These are phyloP conservation scores for Cercospora sojina DNA, from an alignment of 2,329 filamentous ascomycete genomes.

Conservation along the genomic window DNA sequence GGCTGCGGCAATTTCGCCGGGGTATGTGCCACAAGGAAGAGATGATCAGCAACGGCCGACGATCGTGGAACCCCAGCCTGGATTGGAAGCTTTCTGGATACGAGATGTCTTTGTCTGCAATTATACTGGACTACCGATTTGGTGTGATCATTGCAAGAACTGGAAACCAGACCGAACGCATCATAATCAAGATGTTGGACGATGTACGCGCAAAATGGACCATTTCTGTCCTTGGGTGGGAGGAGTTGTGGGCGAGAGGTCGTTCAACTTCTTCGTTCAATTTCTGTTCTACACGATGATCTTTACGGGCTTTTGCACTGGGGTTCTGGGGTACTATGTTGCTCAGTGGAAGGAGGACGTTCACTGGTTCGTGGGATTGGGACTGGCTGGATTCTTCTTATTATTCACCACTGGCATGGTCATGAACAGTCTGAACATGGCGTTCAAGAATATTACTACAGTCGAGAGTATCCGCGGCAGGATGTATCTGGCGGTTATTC, in stretches of 20 bases:
- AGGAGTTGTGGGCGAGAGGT: conserved; percentile 75
- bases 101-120: conserved; percentile 84
- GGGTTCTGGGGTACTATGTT: conserved; percentile 64
- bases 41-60: conserved; percentile 19
- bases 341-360: conserved; percentile 52
- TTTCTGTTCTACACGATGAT: conserved; percentile 73
- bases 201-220: conserved; percentile 88
- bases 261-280: conserved; percentile 90
- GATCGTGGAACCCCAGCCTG: conserved; percentile 55
- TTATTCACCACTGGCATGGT: conserved; percentile 81
- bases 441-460: conserved; percentile 74
- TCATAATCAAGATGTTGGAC: conserved; percentile 76
- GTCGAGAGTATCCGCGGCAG: conserved; percentile 70
- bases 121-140: conserved; percentile 76
- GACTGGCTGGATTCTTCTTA: conserved; percentile 68
- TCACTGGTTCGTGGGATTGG: conserved; percentile 66
- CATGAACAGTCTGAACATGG: conserved; percentile 66
- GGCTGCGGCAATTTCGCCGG: conserved; percentile 68
- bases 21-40: conserved; percentile 66
- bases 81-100: conserved; percentile 73
- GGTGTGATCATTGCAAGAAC: conserved; percentile 78
- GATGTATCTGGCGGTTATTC: conserved; percentile 71
- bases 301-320: conserved; percentile 65
- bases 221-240: conserved; percentile 97
- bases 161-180: conserved; percentile 89